Evolutionary conservation across 2,329 filamentous ascomycete species (phyloP).

Genomic region (Penicillium hesseltinei): DNA sequence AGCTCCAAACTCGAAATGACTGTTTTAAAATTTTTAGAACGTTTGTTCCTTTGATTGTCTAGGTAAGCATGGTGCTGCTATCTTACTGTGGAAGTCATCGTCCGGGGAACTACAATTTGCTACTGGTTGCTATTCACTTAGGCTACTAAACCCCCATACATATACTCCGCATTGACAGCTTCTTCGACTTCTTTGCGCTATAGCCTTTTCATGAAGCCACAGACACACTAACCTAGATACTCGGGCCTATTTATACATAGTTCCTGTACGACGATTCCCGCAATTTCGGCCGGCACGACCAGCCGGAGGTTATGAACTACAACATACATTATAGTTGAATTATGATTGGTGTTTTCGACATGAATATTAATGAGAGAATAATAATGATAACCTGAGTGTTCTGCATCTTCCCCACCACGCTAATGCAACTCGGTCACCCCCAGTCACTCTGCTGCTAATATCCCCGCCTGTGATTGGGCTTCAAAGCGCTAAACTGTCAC

Average conservation of each 20-base stretch:
- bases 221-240: background rate
- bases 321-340: background rate
- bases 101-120: background rate
- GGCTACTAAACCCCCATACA: background rate
- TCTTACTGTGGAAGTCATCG: too few species aligned
- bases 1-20: background rate
- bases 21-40: too few species aligned
- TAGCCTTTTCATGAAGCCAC: background rate
- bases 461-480: constrained; percentile 14
- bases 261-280: background rate
- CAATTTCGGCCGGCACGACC: background rate
- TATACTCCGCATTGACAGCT: background rate
- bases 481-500: constrained; percentile 23
- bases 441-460: constrained; percentile 16
- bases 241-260: background rate
- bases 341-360: background rate
- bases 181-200: background rate
- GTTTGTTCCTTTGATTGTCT: too few species aligned
- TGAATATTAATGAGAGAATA: background rate
- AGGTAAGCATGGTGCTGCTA: background rate
- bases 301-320: background rate
- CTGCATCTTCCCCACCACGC: constrained; percentile 15
- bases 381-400: background rate
- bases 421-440: constrained; percentile 26
- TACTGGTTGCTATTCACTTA: background rate